A percentile compares a stretch with the other conserved stretches of the same genome.
These are phyloP conservation scores for Byssochlamys sp. DNA, from an alignment of 2,329 filamentous ascomycete species.

Conservation along the genomic window DNA sequence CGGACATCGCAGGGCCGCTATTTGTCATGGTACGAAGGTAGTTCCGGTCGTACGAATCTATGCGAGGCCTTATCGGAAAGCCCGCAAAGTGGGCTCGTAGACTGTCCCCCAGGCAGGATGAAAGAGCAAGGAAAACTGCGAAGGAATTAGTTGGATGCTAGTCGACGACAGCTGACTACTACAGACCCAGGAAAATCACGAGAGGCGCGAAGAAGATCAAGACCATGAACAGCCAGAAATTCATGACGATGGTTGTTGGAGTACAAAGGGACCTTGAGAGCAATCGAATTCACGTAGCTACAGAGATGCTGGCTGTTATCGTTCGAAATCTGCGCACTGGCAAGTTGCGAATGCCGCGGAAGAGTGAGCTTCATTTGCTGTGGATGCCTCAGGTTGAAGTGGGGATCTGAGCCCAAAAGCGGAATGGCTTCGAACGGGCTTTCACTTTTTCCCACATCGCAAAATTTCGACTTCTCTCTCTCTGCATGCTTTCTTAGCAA, in stretches of 20 bases:
- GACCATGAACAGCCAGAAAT: slow-evolving; percentile 24
- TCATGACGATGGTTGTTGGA: slow-evolving; percentile 17
- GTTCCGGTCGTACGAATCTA: slow-evolving; percentile 44
- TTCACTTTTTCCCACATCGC: slow-evolving; percentile 2
- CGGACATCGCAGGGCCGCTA: slow-evolving; percentile 45
- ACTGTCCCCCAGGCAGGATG: slow-evolving; percentile 46
- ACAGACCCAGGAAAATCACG: slow-evolving; percentile 26
- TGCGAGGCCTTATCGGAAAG: slow-evolving; percentile 33
- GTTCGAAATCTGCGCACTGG: not conserved
- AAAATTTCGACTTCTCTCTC: slow-evolving; percentile 3
- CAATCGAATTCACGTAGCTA: not conserved
- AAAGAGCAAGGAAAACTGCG: slow-evolving; percentile 43
- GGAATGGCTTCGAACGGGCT: not conserved
- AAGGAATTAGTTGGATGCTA: slow-evolving; percentile 13
- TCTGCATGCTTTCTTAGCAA: not conserved
- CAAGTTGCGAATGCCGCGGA: not conserved
- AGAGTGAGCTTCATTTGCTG: not conserved
- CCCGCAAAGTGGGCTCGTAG: slow-evolving; percentile 42
- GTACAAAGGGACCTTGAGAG: not conserved
- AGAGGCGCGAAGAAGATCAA: slow-evolving; percentile 31
- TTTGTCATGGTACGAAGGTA: slow-evolving; percentile 50
- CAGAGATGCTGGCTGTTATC: not conserved
- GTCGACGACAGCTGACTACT: slow-evolving; percentile 1
- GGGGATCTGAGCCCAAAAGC: not conserved
- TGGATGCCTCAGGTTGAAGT: not conserved